phyloP scores from a whole-genome alignment of 345 rosid species.

The Salix arbutifolia region DNA sequence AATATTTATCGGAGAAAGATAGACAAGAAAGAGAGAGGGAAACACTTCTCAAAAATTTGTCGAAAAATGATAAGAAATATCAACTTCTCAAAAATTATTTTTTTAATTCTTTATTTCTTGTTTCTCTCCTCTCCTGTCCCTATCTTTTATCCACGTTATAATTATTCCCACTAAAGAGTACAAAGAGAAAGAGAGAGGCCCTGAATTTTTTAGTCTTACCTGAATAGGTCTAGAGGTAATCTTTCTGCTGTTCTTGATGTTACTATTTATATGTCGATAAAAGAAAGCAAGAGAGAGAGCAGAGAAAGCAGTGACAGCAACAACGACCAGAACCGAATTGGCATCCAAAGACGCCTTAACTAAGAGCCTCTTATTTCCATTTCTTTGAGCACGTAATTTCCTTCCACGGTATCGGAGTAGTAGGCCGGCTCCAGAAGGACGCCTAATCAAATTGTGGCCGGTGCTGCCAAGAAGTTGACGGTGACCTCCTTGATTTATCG shows the following conservation, averaged over 20 bases:
- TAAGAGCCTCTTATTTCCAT: conserved; percentile 35
- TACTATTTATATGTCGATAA: conserved; percentile 15
- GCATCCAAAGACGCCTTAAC: conserved; percentile 51
- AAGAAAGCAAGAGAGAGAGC: conserved; percentile 55
- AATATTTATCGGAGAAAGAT: too few relatives aligned
- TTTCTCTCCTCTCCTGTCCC: too few relatives aligned
- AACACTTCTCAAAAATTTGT: too few relatives aligned
- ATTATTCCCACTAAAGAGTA: not conserved
- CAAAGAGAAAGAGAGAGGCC: not conserved
- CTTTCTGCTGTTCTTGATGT: conserved; percentile 21
- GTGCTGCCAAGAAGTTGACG: conserved; percentile 53
- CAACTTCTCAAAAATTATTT: too few relatives aligned
- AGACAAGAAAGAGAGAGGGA: too few relatives aligned
- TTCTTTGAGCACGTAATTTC: conserved; percentile 13
- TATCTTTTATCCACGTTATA: too few relatives aligned
- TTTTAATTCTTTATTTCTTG: too few relatives aligned
- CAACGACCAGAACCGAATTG: conserved; percentile 42
- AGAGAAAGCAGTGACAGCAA: conserved; percentile 57
- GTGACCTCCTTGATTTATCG: conserved; percentile 28
- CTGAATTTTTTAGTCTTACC: conserved; percentile 23
- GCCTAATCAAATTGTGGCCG: conserved; percentile 36
- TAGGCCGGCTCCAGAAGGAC: conserved; percentile 25
- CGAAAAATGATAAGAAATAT: too few relatives aligned
- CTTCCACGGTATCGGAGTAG: conserved; percentile 26
- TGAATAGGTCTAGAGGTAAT: conserved; percentile 7